Evolutionary conservation across 2,329 filamentous ascomycete species (phyloP).

Genomic region (Fusarium newnesense): DNA sequence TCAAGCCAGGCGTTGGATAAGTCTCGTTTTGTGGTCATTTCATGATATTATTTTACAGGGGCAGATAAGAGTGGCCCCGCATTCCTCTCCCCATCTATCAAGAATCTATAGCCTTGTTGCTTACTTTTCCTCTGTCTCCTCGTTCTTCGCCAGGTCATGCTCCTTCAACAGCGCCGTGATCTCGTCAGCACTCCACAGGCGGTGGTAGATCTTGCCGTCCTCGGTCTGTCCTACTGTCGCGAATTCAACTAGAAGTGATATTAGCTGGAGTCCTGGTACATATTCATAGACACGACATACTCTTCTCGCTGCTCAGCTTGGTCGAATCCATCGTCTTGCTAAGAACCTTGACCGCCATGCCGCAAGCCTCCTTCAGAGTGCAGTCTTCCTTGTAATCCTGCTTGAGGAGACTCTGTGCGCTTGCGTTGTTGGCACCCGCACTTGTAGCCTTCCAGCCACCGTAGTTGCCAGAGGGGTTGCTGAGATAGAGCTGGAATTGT

Average conservation of each 20-base stretch:
- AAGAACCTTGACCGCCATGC: conserved; percentile 96
- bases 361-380: conserved; percentile 94
- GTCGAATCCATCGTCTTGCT: conserved; percentile 99
- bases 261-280: conserved; percentile 18
- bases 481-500: conserved; percentile 98
- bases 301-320: conserved; percentile 99
- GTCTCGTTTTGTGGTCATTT: conserved; percentile 40
- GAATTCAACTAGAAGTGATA: conserved; percentile 79
- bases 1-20: conserved; percentile 18
- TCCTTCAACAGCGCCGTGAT: conserved; percentile 94
- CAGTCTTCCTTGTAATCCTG: conserved; percentile 99
- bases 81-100: conserved; percentile 43
- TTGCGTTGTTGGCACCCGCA: conserved; percentile 97
- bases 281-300: conserved; percentile 61
- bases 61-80: conserved; percentile 37
- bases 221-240: conserved; percentile 96
- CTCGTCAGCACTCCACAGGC: conserved; percentile 96
- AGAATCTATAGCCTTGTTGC: conserved; percentile 40
- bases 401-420: conserved; percentile 95
- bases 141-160: conserved; percentile 91
- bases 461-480: conserved; percentile 98
- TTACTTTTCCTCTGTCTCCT: conserved; percentile 75
- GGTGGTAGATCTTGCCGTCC: conserved; percentile 97
- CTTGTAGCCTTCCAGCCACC: conserved; percentile 99
- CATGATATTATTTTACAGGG: conserved; percentile 48